Conservation (phyloP, 495 filamentous ascomycete species). For the Podospora appendiculata region DNA sequence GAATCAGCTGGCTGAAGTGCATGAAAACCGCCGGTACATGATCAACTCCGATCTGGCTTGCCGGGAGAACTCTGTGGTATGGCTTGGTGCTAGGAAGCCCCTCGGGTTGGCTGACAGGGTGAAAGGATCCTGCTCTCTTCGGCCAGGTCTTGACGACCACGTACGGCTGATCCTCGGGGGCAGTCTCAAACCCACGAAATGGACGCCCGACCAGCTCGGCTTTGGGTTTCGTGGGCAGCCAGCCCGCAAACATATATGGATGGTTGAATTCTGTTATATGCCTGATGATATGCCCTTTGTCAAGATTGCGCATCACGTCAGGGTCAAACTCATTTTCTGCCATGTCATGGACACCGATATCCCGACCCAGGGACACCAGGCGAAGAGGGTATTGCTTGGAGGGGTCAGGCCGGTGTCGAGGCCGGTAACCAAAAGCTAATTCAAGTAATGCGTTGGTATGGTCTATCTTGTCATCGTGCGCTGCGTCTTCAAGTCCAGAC, state of each 20-base stretch:
- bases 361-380: constrained; percentile 10
- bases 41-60: constrained; percentile 32
- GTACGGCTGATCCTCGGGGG: constrained; percentile 35
- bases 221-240: constrained; percentile 30
- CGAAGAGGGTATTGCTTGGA: constrained; percentile 33
- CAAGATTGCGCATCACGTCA: constrained; percentile 4
- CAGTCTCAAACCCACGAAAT: constrained; percentile 14
- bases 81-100: constrained; percentile 15
- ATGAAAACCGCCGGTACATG: constrained; percentile 51
- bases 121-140: constrained; percentile 55
- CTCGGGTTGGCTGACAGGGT: constrained; percentile 12
- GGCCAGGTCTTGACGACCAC: constrained; percentile 44
- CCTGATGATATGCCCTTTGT: constrained; percentile 25
- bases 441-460: constrained; percentile 42
- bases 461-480: constrained; percentile 15
- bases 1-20: constrained; percentile 64
- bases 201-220: constrained; percentile 14
- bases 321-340: constrained; percentile 2
- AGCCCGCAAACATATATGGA: constrained; percentile 24
- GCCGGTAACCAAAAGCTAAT: constrained; percentile 38
- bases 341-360: constrained; percentile 11
- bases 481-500: background rate
- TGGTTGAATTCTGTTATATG: constrained; percentile 10
- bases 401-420: constrained; percentile 1
- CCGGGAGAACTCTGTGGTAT: constrained; percentile 27